phyloP scores from a whole-genome alignment of 768 basidiomycete genomes.

The Phallus indusiatus region DNA sequence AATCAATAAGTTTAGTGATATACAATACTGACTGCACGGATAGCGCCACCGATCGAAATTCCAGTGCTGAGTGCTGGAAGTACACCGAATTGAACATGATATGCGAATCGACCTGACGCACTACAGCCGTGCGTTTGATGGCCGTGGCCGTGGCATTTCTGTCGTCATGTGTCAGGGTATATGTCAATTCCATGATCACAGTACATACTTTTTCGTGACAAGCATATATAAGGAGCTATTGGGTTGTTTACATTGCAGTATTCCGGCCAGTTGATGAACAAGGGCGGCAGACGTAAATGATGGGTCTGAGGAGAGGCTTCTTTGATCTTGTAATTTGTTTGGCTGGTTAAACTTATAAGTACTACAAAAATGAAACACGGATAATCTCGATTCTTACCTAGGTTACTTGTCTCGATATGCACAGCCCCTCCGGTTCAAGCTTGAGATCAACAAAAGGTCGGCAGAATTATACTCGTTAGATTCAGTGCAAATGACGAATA shows the following conservation, averaged over 20 bases:
- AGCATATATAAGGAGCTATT: constrained; percentile 94
- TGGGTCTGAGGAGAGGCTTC: constrained; percentile 82
- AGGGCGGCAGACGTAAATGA: constrained; percentile 68
- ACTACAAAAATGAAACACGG: not conserved
- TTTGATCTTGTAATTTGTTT: constrained; percentile 99
- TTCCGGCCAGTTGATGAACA: constrained; percentile 65
- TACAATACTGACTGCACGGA: constrained; percentile 52
- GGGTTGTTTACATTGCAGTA: constrained; percentile 89
- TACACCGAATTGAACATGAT: constrained; percentile 86
- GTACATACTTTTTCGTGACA: constrained; percentile 98
- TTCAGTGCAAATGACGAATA: constrained; percentile 78
- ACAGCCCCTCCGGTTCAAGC: constrained; percentile 93
- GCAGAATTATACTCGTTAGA: constrained; percentile 94
- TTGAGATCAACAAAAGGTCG: constrained; percentile 78
- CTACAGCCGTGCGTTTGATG: constrained; percentile 93
- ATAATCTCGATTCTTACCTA: constrained; percentile 46
- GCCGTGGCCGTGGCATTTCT: constrained; percentile 66
- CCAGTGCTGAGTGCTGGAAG: constrained; percentile 82
- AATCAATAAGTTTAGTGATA: not conserved
- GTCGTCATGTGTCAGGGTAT: constrained; percentile 8
- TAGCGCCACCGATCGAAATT: constrained; percentile 86
- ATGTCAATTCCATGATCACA: constrained; percentile 34
- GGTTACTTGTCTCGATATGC: constrained; percentile 94
- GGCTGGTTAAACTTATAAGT: constrained; percentile 36
- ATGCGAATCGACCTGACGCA: constrained; percentile 90